These are phyloP conservation scores for Senecio squalidus DNA, from an alignment of 140 eudicot species.

Conservation along the genomic window DNA sequence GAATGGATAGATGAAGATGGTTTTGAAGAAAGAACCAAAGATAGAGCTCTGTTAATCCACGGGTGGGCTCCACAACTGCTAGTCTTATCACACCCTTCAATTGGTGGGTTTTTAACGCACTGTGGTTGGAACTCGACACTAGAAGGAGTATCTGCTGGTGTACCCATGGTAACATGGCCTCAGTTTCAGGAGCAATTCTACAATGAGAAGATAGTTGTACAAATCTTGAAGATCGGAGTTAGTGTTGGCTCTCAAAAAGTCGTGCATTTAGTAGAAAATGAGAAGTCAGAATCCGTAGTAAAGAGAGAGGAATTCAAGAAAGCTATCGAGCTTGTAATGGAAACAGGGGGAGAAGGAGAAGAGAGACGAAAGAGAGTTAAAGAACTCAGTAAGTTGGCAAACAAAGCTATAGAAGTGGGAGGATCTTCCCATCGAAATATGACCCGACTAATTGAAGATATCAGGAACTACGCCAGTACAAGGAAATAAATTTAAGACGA, in stretches of 20 bases:
- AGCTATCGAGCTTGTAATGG: conserved; percentile 16
- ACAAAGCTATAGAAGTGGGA: conserved; percentile 24
- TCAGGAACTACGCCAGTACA: background rate
- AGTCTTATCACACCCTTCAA: conserved; percentile 10
- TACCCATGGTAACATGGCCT: conserved; percentile 41
- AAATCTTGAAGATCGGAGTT: conserved; percentile 18
- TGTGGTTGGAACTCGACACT: conserved; percentile 45
- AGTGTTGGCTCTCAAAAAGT: conserved; percentile 27
- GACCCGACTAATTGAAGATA: conserved; percentile 18
- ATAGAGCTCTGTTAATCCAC: conserved; percentile 7
- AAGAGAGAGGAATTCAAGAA: conserved; percentile 15
- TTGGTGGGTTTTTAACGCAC: conserved; percentile 35
- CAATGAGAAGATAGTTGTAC: conserved; percentile 29
- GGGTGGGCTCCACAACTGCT: conserved; percentile 25
- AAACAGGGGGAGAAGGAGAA: conserved; percentile 17
- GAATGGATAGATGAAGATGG: conserved; percentile 23
- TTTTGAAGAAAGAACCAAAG: conserved; percentile 32
- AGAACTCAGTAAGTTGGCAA: conserved; percentile 13
- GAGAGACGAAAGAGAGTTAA: conserved; percentile 24
- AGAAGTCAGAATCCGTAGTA: conserved; percentile 7
- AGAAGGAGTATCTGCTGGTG: conserved; percentile 29
- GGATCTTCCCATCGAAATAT: conserved; percentile 29
- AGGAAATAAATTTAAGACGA: background rate
- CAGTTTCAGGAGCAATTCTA: conserved; percentile 32
- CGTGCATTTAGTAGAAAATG: conserved; percentile 28